Conservation (phyloP, 1,284 basidiomycete species). For the Cutaneotrichosporon sp. region DNA sequence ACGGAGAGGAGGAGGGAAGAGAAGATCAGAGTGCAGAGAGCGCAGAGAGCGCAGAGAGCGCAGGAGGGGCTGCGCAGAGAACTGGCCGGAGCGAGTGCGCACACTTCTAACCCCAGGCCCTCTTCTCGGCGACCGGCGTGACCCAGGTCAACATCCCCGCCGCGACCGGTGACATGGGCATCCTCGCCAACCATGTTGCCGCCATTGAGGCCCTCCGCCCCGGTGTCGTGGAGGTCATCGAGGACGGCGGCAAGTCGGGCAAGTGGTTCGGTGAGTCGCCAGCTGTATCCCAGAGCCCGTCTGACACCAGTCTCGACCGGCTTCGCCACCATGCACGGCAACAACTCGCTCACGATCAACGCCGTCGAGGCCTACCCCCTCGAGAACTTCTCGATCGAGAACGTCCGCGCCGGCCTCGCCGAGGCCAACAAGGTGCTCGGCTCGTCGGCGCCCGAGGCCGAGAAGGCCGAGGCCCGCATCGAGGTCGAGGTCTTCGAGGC, state of each 20-base stretch:
- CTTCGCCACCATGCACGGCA: conserved; percentile 96
- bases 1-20: neutral
- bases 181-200: conserved; percentile 94
- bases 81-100: neutral
- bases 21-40: neutral
- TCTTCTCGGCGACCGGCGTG: conserved; percentile 84
- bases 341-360: conserved; percentile 96
- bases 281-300: neutral
- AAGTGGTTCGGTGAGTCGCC: conserved; percentile 85
- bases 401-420: conserved; percentile 81
- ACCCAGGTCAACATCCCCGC: conserved; percentile 92
- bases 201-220: conserved; percentile 90
- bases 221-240: conserved; percentile 90
- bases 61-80: too few species aligned
- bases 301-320: conserved; percentile 81
- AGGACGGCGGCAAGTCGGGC: conserved; percentile 71
- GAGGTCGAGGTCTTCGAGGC: conserved; percentile 97
- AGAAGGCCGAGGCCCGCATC: conserved; percentile 91
- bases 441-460: conserved; percentile 84
- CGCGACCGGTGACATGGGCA: conserved; percentile 96
- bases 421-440: conserved; percentile 83
- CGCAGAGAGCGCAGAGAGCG: neutral
- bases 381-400: conserved; percentile 70
- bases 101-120: conserved; percentile 64
- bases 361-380: conserved; percentile 94